Evolutionary conservation across 331 rosid species (phyloP), one percentile per base, ranked within the genome.

Genomic region (Pyracantha coccinea): DNA sequence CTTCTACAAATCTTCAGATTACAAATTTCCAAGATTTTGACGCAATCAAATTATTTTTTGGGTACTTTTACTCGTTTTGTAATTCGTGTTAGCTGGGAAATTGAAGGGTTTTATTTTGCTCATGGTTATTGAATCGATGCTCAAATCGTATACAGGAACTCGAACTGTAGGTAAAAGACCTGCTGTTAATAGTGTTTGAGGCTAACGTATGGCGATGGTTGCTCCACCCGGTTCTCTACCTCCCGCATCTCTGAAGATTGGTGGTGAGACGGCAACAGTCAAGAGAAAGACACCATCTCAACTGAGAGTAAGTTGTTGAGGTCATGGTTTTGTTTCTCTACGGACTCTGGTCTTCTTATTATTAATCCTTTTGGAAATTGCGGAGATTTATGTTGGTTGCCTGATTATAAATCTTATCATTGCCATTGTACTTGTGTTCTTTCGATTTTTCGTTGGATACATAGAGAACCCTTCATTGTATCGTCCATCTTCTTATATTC

Each of bases 281-380:
- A 91, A 86, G 74, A 85, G 92, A 86, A 91, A 93, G 82, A 91
- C 98, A 6, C 97, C 97, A 21, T 93, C 93, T 0, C 89, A 93
- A 82, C 90, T 94, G 66, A 88, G 98, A 87, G 97, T 91, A 64
- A 78, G 85, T 68, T 78, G 21, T 31, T n/a, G 15, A 69, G 4
- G 54, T 62, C 23, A n/a, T n/a, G 41, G 21, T 27, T n/a, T 67
- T 71, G 17, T 57, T 73, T 31, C 25, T 2, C 61, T 28, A 8
- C 7, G 1, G 31, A 52, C 9, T 25, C 19, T 32, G 5, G 16
- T 20, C 62, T 57, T 50, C 55, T 50, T 50, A 16, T 50, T 50
- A 15, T 50, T 6, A 16, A 19, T 19, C n/a, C 20, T 50, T 50
- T 50, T 0, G 55, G 55, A 50, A 7, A 16, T 50, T 2, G 55